A percentile compares a stretch with the other conserved stretches of the same genome.
Conservation (phyloP, 78 protist genomes). For the Monocercomonoides exilis region DNA sequence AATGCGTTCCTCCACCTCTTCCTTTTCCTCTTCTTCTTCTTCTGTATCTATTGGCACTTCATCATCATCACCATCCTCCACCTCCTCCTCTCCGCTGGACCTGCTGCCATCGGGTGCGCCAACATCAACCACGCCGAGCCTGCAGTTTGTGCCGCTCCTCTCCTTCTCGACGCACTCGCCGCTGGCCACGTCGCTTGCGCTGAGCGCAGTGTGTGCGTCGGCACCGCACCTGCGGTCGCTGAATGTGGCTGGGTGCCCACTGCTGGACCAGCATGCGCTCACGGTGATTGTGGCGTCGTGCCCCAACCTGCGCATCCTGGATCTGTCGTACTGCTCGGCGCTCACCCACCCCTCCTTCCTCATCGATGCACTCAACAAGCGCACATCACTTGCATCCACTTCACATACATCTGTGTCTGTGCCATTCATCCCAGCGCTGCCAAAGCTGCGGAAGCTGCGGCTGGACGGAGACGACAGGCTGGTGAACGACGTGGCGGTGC, state of each 20-base stretch:
- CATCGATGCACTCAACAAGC: neutral
- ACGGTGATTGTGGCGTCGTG: neutral
- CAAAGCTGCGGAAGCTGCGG: neutral
- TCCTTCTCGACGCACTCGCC: neutral
- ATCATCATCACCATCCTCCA: neutral
- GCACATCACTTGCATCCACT: neutral
- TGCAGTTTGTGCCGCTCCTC: neutral
- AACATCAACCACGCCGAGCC: neutral
- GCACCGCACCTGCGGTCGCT: neutral
- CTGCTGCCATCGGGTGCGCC: neutral
- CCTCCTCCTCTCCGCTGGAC: neutral
- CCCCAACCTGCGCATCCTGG: neutral
- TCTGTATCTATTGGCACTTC: neutral
- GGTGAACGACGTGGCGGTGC: neutral
- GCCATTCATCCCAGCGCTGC: no score
- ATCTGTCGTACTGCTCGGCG: neutral
- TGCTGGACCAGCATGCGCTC: neutral
- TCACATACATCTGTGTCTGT: neutral
- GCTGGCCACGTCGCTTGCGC: neutral
- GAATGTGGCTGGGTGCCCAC: neutral
- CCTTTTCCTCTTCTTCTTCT: neutral
- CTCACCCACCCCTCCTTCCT: neutral
- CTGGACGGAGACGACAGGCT: neutral
- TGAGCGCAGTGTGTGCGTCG: neutral
- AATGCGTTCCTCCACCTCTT: neutral